phyloP scores from a whole-genome alignment of 1,139 yeast genomes.

The Blastobotrys indianensis region DNA sequence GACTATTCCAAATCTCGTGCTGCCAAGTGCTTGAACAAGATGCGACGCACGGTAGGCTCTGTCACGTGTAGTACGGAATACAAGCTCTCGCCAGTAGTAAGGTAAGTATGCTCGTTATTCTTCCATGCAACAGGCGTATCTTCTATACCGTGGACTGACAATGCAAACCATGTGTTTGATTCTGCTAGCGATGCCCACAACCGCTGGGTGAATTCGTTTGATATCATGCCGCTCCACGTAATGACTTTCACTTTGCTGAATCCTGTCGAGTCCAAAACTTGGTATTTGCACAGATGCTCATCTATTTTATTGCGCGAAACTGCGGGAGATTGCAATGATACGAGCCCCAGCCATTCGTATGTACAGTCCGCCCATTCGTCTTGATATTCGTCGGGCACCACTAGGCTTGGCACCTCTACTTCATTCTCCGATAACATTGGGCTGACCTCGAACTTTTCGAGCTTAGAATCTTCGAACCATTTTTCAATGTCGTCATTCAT shows the following conservation, averaged over 20 bases:
- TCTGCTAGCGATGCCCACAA: not conserved
- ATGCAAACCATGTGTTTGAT: slow-evolving; percentile 18
- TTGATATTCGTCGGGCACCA: slow-evolving; percentile 12
- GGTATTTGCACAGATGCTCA: slow-evolving; percentile 23
- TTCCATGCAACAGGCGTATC: slow-evolving; percentile 31
- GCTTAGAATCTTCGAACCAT: not conserved
- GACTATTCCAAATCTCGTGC: slow-evolving; percentile 1
- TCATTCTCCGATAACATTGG: not conserved
- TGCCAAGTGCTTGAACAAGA: slow-evolving; percentile 1
- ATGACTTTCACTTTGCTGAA: slow-evolving; percentile 7
- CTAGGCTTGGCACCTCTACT: slow-evolving; percentile 14
- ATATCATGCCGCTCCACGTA: slow-evolving; percentile 12
- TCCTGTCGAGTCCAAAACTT: slow-evolving; percentile 14
- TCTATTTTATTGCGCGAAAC: slow-evolving; percentile 20
- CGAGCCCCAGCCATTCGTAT: slow-evolving; percentile 32
- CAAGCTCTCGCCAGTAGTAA: slow-evolving; percentile 23
- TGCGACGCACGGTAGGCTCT: not conserved
- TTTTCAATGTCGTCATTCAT: slow-evolving; percentile 1
- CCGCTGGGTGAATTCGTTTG: slow-evolving; percentile 5
- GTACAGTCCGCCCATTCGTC: slow-evolving; percentile 30
- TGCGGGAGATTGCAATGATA: slow-evolving; percentile 20
- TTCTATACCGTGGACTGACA: slow-evolving; percentile 27
- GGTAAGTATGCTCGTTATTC: slow-evolving; percentile 22
- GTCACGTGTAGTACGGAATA: slow-evolving; percentile 20
- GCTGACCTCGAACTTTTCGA: not conserved